A percentile compares a stretch with the other conserved stretches of the same genome.
Evolutionary conservation across 2,329 filamentous ascomycete species (phyloP).

Genomic region (Chalaropsis ovoidea): DNA sequence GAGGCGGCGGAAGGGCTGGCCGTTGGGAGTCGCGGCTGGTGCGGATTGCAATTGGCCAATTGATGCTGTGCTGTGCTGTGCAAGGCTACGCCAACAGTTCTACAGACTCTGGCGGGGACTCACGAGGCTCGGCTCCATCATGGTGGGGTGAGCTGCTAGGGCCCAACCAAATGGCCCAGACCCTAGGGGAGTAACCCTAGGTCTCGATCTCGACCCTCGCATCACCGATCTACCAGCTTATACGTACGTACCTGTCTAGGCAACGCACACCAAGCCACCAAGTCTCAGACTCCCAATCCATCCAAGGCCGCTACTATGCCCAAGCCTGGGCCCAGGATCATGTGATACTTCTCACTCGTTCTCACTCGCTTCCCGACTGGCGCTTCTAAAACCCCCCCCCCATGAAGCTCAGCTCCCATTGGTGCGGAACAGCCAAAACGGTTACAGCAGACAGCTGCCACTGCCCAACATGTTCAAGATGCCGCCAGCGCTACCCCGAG

Average conservation of each 20-base stretch:
- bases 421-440: constrained; percentile 12
- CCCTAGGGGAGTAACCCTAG: background rate
- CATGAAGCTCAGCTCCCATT: constrained; percentile 18
- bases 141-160: constrained; percentile 17
- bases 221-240: too few relatives aligned
- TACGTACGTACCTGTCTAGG: too few relatives aligned
- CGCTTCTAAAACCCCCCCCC: background rate
- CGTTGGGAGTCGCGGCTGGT: too few relatives aligned
- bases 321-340: background rate
- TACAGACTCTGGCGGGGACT: constrained; percentile 3
- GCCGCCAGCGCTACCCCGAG: background rate
- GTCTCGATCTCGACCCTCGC: too few relatives aligned
- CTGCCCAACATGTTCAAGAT: background rate
- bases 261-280: background rate
- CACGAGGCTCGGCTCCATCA: constrained; percentile 11
- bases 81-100: background rate
- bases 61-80: background rate
- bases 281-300: background rate
- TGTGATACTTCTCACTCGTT: background rate
- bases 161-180: background rate
- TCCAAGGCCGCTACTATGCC: background rate
- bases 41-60: background rate
- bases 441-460: background rate
- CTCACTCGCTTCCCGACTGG: background rate
- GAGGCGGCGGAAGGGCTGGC: too few relatives aligned